Conservation (phyloP, 352 stramenopile genomes). For the Globisporangium okanoganense region DNA sequence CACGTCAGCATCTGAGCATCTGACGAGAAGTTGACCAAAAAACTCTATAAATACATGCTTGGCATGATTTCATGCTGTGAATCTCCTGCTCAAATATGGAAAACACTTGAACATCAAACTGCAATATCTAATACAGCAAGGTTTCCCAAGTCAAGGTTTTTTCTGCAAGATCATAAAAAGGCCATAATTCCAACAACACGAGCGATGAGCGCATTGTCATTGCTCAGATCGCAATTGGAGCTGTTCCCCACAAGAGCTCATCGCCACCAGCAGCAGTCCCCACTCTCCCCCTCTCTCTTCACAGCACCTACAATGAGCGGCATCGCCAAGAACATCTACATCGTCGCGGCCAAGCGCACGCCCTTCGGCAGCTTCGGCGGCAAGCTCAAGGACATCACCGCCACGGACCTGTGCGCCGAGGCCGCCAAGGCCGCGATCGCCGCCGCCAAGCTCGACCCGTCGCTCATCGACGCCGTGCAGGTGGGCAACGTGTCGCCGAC, state of each 20-base stretch:
- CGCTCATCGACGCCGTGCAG: constrained; percentile 90
- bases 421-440: constrained; percentile 85
- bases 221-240: constrained; percentile 27
- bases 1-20: constrained; percentile 27
- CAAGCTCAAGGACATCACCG: constrained; percentile 90
- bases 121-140: neutral
- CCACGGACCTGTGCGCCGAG: constrained; percentile 89
- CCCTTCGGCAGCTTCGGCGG: constrained; percentile 94
- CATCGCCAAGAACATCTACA: constrained; percentile 88
- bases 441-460: constrained; percentile 79
- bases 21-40: constrained; percentile 11
- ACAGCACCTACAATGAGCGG: constrained; percentile 25
- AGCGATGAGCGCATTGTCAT: neutral
- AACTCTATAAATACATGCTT: neutral
- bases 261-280: neutral
- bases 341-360: constrained; percentile 95
- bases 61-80: neutral
- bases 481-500: constrained; percentile 97
- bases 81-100: neutral
- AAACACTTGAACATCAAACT: neutral
- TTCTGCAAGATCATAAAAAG: neutral
- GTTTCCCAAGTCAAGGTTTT: constrained; percentile 11
- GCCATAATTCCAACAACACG: neutral
- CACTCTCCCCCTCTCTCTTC: neutral
- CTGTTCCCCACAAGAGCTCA: constrained; percentile 10